Evolutionary conservation across 805 yeast genomes (phyloP).

Genomic region (Candida sonorensis): DNA sequence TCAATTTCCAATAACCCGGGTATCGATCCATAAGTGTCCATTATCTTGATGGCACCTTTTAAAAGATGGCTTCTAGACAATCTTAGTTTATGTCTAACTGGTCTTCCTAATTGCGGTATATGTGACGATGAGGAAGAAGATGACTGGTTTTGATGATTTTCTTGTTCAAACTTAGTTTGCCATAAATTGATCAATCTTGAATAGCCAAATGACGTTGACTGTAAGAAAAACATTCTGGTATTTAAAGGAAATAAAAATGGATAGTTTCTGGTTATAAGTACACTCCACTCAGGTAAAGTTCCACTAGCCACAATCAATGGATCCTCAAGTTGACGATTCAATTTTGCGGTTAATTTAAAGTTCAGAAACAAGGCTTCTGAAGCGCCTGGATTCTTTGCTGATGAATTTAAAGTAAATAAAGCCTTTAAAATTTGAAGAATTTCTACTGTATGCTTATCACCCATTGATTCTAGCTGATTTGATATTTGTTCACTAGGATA

Average conservation of each 20-base stretch:
- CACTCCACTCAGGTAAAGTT: conserved; percentile 78
- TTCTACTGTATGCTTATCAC: conserved; percentile 29
- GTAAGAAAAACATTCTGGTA: conserved; percentile 68
- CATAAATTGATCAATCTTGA: conserved; percentile 75
- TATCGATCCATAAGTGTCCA: conserved; percentile 69
- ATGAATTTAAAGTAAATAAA: conserved; percentile 34
- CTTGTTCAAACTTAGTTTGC: conserved; percentile 47
- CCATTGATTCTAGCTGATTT: conserved; percentile 23
- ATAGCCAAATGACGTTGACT: conserved; percentile 86
- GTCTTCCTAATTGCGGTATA: conserved; percentile 58
- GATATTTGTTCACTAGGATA: conserved; percentile 24
- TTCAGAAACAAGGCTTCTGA: conserved; percentile 46
- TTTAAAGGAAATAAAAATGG: conserved; percentile 85
- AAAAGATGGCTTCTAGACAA: conserved; percentile 64
- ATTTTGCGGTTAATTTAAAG: conserved; percentile 77
- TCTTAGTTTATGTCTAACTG: conserved; percentile 72
- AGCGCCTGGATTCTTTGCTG: conserved; percentile 19
- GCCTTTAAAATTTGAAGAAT: conserved; percentile 44
- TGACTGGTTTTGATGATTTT: conserved; percentile 22
- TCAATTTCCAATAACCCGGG: conserved; percentile 83
- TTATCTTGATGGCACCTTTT: conserved; percentile 71
- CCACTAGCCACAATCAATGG: conserved; percentile 85
- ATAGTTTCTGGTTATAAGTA: conserved; percentile 61
- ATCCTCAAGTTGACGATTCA: conserved; percentile 83
- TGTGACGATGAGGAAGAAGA: conserved; percentile 15